These are phyloP conservation scores for Solanum clarkiae DNA, from an alignment of 257 asterid genomes.

Conservation along the genomic window DNA sequence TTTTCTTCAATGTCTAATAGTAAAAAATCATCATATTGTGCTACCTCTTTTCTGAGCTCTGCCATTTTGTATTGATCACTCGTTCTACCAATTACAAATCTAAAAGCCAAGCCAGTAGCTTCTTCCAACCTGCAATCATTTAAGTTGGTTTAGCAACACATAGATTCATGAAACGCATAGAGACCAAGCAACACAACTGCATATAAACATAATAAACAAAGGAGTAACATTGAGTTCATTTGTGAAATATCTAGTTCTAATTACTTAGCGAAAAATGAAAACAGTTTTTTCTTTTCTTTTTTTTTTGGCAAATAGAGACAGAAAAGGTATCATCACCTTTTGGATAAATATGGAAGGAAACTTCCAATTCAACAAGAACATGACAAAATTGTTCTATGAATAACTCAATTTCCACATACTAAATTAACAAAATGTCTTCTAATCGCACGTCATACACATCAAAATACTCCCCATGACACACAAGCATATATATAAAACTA, in stretches of 20 bases:
- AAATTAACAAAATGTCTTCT: not conserved
- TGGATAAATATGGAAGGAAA: not conserved
- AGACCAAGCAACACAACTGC: not conserved
- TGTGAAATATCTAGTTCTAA: not conserved
- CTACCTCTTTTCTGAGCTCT: slow-evolving; percentile 68
- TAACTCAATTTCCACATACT: not conserved
- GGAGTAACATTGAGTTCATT: not conserved
- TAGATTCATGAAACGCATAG: not conserved
- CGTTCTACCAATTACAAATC: slow-evolving; percentile 84
- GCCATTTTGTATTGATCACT: slow-evolving; percentile 67
- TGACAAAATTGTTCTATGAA: not conserved
- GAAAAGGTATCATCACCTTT: not conserved
- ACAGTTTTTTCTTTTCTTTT: not conserved
- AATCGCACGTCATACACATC: not conserved
- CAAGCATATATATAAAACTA: not conserved
- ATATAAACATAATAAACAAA: not conserved
- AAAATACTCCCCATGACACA: not conserved
- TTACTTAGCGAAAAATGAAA: not conserved
- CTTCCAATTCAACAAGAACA: not conserved
- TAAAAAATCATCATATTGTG: slow-evolving; percentile 83
- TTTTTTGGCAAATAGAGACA: not conserved
- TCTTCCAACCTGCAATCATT: slow-evolving; percentile 80
- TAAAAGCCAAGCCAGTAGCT: slow-evolving; percentile 90
- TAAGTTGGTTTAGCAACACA: slow-evolving; percentile 10
- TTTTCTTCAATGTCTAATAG: slow-evolving; percentile 89